A percentile compares a stretch with the other conserved stretches of the same genome.
Evolutionary conservation across 306 rosid species (phyloP).

Genomic region (Trichosanthes truncata): DNA sequence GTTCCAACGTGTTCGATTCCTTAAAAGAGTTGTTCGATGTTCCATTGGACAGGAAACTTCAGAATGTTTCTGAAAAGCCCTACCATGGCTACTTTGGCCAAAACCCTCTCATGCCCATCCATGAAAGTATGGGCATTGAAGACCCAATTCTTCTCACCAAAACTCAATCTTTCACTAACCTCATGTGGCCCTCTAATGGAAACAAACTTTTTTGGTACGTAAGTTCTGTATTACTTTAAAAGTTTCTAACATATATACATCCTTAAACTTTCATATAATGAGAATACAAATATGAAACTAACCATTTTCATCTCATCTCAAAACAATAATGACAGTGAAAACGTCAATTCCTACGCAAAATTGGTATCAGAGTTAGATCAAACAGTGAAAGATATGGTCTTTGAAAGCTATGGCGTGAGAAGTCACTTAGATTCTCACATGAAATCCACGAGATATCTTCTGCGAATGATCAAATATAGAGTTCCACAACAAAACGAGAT

Average conservation of each 20-base stretch:
- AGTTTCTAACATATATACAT: too few species aligned
- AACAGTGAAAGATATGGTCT: conserved; percentile 16
- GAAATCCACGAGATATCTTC: conserved; percentile 8
- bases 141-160: conserved; percentile 10
- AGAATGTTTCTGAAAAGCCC: conserved; percentile 31
- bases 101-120: conserved; percentile 29
- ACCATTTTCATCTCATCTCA: neutral
- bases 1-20: conserved; percentile 9
- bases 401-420: conserved; percentile 18
- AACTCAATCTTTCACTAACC: conserved; percentile 13
- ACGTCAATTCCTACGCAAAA: neutral
- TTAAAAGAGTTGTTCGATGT: conserved; percentile 26
- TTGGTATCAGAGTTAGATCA: conserved; percentile 1
- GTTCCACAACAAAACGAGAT: conserved; percentile 3
- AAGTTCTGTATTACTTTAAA: too few species aligned
- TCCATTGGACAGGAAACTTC: conserved; percentile 28
- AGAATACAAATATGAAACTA: neutral
- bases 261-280: too few species aligned
- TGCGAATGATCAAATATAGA: conserved; percentile 15
- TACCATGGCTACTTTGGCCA: conserved; percentile 36
- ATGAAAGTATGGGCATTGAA: conserved; percentile 44
- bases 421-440: conserved; percentile 8
- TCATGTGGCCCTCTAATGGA: conserved; percentile 30
- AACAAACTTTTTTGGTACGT: conserved; percentile 19
- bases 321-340: neutral